Base-by-base conservation (phyloP, 257 asterid genomes). In the Nicotiana obtusifolia region DNA sequence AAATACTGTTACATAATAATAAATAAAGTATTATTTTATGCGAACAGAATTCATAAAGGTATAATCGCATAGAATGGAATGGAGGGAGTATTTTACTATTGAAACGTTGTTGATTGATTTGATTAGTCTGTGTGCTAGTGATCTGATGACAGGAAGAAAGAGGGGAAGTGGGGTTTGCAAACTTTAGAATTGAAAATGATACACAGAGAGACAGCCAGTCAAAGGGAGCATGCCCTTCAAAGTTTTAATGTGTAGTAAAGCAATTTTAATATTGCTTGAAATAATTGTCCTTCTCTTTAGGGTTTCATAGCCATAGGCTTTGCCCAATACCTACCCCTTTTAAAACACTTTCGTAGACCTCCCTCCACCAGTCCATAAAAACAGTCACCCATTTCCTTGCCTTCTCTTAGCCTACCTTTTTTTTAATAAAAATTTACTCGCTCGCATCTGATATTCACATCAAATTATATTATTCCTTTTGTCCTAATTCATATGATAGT, bases 221-320 rank as follows among this genome's bases (percentile, higher is more conserved):
- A 80, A 80, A 80, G 82, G 82, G 76, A 62, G 76, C 76, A 80
- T 59, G 60, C 64, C 49, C 41, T 60, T 80, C 37, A 64, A 26
- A 75, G 79, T 24, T 75, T 71, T 47, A 73, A 73, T 80, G 59
- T 47, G 59, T 52, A 80, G 44, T 44, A 80, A 80, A 80, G 76
- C n/a, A 14, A n/a, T 73, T 60, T 79, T 37, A 79, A 79, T 79
- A 59, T 79, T 79, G 75, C 82, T 80, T 80, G 47, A 80, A 80
- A 80, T 80, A 80, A 80, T 80, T 80, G 76, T 37, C 73, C 57
- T 61, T 16, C 62, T 35, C 31, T 35, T 60, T 80, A 80, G 82
- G 30, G 2, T 71, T 35, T 60, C 41, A 47, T 49, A 75, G 62
- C 79, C 15, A 33, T 71, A 53, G 71, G 10, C 61, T 57, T 37